Conservation (phyloP, 257 asterid species). For the Handroanthus guayacan region DNA sequence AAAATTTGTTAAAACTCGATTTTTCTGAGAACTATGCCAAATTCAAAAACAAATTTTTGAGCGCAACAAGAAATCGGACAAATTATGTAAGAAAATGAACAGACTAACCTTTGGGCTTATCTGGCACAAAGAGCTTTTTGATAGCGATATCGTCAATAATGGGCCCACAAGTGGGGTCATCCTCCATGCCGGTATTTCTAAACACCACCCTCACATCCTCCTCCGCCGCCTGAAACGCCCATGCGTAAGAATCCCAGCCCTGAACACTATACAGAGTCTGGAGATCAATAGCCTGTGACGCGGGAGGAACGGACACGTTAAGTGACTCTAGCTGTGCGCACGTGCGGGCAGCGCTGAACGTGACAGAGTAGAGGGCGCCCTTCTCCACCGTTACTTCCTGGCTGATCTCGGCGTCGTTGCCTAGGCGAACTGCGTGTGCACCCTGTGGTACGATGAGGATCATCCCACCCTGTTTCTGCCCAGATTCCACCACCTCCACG, state of each 20-base stretch:
- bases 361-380: constrained; percentile 78
- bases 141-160: constrained; percentile 89
- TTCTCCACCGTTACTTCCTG: constrained; percentile 76
- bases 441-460: constrained; percentile 95
- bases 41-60: no score
- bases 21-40: no score
- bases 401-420: constrained; percentile 94
- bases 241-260: constrained; percentile 95
- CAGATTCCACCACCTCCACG: constrained; percentile 82
- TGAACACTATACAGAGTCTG: constrained; percentile 90
- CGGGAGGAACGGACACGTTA: constrained; percentile 84
- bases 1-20: no score
- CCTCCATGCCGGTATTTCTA: constrained; percentile 95
- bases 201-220: constrained; percentile 65
- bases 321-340: constrained; percentile 98
- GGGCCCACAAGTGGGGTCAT: constrained; percentile 97
- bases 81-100: constrained; percentile 4
- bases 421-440: constrained; percentile 73
- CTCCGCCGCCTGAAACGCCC: constrained; percentile 80
- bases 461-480: constrained; percentile 95
- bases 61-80: no score
- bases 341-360: constrained; percentile 97
- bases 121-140: constrained; percentile 88
- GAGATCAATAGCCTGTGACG: constrained; percentile 89
- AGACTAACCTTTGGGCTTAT: constrained; percentile 69